A percentile compares a stretch with the other conserved stretches of the same genome.
These are phyloP conservation scores for Phytopythium sindhum DNA, from an alignment of 352 stramenopile genomes.

Conservation along the genomic window DNA sequence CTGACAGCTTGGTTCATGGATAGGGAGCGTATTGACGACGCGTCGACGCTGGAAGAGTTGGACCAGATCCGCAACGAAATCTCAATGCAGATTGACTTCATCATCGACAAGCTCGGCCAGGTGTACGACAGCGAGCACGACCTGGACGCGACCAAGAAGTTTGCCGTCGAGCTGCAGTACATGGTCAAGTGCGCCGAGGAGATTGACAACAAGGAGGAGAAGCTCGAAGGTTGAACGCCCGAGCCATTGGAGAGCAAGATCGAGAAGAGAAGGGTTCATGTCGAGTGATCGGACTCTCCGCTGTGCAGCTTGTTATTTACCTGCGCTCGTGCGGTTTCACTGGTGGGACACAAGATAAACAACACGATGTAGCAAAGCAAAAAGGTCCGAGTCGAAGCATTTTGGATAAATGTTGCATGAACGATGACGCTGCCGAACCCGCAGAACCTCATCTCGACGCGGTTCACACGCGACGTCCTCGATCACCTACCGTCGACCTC, in stretches of 20 bases:
- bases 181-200: conserved; percentile 86
- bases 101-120: conserved; percentile 68
- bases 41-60: conserved; percentile 38
- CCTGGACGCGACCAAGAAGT: conserved; percentile 67
- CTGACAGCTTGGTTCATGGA: not conserved
- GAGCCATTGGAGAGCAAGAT: not conserved
- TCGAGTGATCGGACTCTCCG: not conserved
- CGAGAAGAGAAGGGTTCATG: not conserved
- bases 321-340: not conserved
- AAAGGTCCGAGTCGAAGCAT: not conserved
- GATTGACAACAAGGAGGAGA: conserved; percentile 70
- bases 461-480: not conserved
- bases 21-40: conserved; percentile 77
- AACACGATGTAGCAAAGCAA: not conserved
- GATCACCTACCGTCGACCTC: conserved; percentile 52
- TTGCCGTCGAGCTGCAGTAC: conserved; percentile 80
- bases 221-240: conserved; percentile 35
- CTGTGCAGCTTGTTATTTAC: conserved; percentile 5
- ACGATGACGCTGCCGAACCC: not conserved
- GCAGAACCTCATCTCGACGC: not conserved
- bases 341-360: not conserved
- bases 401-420: not conserved
- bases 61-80: conserved; percentile 59
- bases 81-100: conserved; percentile 61
- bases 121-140: conserved; percentile 76